Base-by-base conservation (phyloP, 306 rosid species). In the Cucumis hystrix region DNA sequence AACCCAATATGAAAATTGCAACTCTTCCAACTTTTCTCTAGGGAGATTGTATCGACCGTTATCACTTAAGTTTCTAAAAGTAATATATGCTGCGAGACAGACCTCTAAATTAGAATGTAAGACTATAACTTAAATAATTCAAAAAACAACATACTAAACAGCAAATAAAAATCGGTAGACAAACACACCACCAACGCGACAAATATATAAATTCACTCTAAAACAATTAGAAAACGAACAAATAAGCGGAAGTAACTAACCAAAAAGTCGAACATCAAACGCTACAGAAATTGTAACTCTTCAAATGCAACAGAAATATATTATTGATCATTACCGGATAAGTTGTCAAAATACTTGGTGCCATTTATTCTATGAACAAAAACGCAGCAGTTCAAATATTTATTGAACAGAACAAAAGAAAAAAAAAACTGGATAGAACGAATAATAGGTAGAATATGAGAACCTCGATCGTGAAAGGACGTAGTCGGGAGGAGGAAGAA, bases 381-480 rank as follows among this genome's bases (percentile, higher is more conserved):
- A 20, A 45, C 45, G 75, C 23, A 21, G 40, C 0, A 45, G 23
- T 21, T 25, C 28, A n/a, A 17, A 45, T 0, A 28, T 11, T 47
- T 15, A 7, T 0, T 0, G 5, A 64, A 17, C 0, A 25, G 1
- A 8, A 4, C 57, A 80, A 58, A 6, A 3, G 15, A 45, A 11
- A 60, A 47, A n/a, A n/a, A n/a, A n/a, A n/a, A 7, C 2, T 16
- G 10, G 14, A 15, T 56, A 7, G 47, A 51, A 13, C 14, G 47
- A 40, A 13, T 10, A 17, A 30, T 37, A 1, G 41, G 7, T 11
- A 28, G 74, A 52, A 28, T n/a, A 55, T n/a, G 37, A 72, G 63
- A 68, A 82, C 86, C 86, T 83, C 75, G 54, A 86, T 89, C 97
- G 83, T 87, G 84, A 87, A 76, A 80, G 65, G 82, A 79, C 85